A percentile compares a stretch with the other conserved stretches of the same genome.
These are phyloP conservation scores for Apiotrichum porosum DNA, from an alignment of 1,284 basidiomycete genomes.

Conservation along the genomic window DNA sequence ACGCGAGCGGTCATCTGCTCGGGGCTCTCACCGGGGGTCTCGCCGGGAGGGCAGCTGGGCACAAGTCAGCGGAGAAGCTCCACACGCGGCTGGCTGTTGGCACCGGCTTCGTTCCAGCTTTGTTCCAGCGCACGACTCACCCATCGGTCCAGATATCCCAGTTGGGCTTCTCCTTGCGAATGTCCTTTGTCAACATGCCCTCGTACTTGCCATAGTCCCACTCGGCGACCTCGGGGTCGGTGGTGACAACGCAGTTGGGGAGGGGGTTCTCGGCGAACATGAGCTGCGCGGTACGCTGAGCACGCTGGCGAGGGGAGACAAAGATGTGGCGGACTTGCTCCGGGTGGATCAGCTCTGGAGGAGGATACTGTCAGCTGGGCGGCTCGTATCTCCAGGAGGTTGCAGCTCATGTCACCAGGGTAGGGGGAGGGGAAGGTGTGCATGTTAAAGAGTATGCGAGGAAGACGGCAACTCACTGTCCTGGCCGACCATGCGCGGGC, in stretches of 20 bases:
- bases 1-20: conserved; percentile 72
- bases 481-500: conserved; percentile 62
- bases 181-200: conserved; percentile 69
- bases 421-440: neutral
- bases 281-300: conserved; percentile 77
- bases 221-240: conserved; percentile 52
- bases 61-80: too few relatives aligned
- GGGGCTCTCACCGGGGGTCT: conserved; percentile 68
- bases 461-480: conserved; percentile 57
- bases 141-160: conserved; percentile 84
- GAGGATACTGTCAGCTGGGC: neutral
- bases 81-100: too few relatives aligned
- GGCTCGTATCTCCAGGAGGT: too few relatives aligned
- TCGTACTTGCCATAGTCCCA: conserved; percentile 93
- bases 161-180: conserved; percentile 59
- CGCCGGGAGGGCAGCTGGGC: conserved; percentile 66
- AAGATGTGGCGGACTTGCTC: conserved; percentile 68
- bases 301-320: conserved; percentile 77
- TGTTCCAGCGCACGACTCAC: too few relatives aligned
- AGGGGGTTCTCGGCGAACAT: conserved; percentile 42
- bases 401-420: conserved; percentile 5
- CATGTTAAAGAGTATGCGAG: neutral
- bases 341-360: conserved; percentile 70
- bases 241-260: conserved; percentile 28
- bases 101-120: too few relatives aligned